These are phyloP conservation scores for Xylogone sp. DNA, from an alignment of 2,329 filamentous ascomycete species.

Conservation along the genomic window DNA sequence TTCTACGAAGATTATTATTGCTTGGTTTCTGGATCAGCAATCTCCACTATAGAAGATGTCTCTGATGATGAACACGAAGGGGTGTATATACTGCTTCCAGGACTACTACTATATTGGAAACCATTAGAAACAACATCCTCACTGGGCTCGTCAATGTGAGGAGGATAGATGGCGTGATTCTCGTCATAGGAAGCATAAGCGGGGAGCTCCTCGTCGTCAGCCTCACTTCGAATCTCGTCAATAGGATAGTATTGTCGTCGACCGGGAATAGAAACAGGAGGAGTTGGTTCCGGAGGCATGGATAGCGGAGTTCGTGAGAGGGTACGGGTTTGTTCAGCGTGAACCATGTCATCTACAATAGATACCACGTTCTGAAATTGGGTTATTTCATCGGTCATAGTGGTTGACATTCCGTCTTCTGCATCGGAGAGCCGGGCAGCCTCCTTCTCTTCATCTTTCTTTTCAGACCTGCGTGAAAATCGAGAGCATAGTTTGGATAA, in stretches of 20 bases:
- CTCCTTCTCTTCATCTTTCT: conserved; percentile 17
- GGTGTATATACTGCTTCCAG: conserved; percentile 19
- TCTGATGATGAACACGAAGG: conserved; percentile 9
- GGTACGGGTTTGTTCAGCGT: conserved; percentile 8
- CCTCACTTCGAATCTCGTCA: conserved; percentile 2
- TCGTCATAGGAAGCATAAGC: conserved; percentile 23
- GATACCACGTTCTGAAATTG: conserved; percentile 18
- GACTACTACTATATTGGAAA: conserved; percentile 23
- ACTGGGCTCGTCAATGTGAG: conserved; percentile 4
- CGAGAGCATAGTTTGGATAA: conserved; percentile 11
- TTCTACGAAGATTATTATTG: conserved; percentile 7
- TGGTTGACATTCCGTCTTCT: conserved; percentile 18
- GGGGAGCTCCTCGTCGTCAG: conserved; percentile 18
- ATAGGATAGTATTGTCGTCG: neutral
- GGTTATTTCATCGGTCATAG: conserved; percentile 17
- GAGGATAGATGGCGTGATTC: neutral
- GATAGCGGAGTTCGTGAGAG: neutral
- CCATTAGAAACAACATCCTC: conserved; percentile 24
- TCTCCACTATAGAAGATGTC: conserved; percentile 19
- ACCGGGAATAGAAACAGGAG: neutral
- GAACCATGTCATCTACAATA: conserved; percentile 19
- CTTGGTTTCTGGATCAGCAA: conserved; percentile 21
- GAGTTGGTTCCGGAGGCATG: neutral
- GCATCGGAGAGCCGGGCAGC: conserved; percentile 11
- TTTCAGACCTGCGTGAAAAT: conserved; percentile 4